phyloP scores from a whole-genome alignment of 208 protist genomes.

The Naegleria fowleri region DNA sequence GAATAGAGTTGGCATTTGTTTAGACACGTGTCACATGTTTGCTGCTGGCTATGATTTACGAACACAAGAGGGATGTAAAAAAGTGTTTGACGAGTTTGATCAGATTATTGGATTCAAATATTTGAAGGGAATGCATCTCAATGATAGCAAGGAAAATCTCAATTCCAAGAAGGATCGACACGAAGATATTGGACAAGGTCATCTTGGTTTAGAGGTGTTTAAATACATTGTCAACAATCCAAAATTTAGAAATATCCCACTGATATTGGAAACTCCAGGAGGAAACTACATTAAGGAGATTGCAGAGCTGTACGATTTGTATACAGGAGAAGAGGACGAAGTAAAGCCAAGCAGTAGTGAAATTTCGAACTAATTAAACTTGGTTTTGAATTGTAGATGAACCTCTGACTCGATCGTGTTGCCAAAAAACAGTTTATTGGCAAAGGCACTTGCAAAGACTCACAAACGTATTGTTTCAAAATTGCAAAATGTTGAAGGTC shows the following conservation, averaged over 20 bases:
- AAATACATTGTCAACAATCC: constrained; percentile 41
- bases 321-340: not conserved
- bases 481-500: too few species aligned
- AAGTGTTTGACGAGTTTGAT: constrained; percentile 42
- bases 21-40: constrained; percentile 54
- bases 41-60: constrained; percentile 47
- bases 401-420: too few species aligned
- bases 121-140: constrained; percentile 45
- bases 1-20: constrained; percentile 43
- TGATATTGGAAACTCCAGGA: constrained; percentile 44
- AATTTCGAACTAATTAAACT: too few species aligned
- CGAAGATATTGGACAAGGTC: constrained; percentile 43
- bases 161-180: constrained; percentile 38
- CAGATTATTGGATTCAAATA: constrained; percentile 47
- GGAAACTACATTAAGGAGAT: not conserved
- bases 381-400: too few species aligned
- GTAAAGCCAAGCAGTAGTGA: not conserved
- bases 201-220: constrained; percentile 36
- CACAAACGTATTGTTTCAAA: too few species aligned
- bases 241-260: constrained; percentile 39
- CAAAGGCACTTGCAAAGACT: too few species aligned
- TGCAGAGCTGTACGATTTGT: not conserved
- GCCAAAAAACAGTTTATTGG: too few species aligned
- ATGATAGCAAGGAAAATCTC: constrained; percentile 41
- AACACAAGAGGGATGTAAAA: constrained; percentile 21